Evolutionary conservation across 106 monocot species (phyloP).

Genomic region (Gastrodia elata): DNA sequence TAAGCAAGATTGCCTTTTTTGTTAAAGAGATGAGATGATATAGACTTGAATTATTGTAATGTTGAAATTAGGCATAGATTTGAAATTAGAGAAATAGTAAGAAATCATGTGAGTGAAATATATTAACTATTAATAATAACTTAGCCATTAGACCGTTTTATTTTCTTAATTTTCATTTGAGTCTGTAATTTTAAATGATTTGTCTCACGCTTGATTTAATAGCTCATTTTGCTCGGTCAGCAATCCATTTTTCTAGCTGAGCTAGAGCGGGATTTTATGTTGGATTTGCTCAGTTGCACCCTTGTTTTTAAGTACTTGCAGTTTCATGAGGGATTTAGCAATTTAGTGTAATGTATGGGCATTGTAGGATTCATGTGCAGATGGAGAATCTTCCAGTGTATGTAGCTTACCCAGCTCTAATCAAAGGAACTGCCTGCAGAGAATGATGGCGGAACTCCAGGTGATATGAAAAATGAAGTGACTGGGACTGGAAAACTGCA

Average conservation of each 20-base stretch:
- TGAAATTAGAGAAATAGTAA: neutral
- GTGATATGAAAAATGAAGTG: slow-evolving; percentile 26
- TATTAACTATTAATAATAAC: neutral
- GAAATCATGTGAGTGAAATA: neutral
- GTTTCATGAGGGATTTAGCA: neutral
- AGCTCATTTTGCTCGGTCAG: neutral
- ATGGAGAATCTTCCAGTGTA: neutral
- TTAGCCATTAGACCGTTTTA: neutral
- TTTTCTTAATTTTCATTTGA: neutral
- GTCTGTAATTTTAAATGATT: neutral
- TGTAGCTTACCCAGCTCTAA: neutral
- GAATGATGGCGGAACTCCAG: slow-evolving; percentile 19
- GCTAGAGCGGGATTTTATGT: neutral
- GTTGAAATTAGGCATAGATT: too few species aligned
- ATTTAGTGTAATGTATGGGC: slow-evolving; percentile 2
- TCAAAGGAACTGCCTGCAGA: slow-evolving; percentile 23
- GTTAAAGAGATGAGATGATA: neutral
- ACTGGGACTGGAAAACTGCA: slow-evolving; percentile 13
- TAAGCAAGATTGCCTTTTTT: neutral
- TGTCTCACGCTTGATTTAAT: neutral
- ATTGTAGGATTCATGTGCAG: neutral
- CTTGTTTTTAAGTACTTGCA: neutral
- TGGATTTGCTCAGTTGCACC: neutral
- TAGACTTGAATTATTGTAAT: neutral
- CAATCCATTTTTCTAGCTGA: neutral